These are phyloP conservation scores for Ilex asprella DNA, from an alignment of 257 asterid genomes.

Conservation along the genomic window DNA sequence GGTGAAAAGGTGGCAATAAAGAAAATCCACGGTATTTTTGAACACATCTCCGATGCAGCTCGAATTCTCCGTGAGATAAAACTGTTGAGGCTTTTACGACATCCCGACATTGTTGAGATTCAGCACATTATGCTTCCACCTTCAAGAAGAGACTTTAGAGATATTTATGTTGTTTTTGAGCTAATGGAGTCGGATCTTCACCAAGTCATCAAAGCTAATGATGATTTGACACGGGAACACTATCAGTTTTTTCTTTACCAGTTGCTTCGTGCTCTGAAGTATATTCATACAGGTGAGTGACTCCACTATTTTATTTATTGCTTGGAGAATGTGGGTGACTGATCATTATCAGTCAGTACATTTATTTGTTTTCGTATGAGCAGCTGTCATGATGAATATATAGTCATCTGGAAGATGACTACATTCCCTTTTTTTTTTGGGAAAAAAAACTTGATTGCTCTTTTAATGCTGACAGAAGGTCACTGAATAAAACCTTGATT, in stretches of 20 bases:
- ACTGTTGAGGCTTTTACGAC: constrained; percentile 80
- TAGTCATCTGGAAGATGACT: too few relatives aligned
- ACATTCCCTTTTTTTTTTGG: too few relatives aligned
- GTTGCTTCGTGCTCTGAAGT: constrained; percentile 81
- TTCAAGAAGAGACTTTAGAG: constrained; percentile 79
- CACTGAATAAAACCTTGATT: too few relatives aligned
- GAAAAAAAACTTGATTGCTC: too few relatives aligned
- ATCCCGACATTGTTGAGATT: constrained; percentile 93
- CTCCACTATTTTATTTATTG: not conserved
- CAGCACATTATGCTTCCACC: constrained; percentile 93
- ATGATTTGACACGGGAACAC: constrained; percentile 87
- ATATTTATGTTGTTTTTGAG: constrained; percentile 90
- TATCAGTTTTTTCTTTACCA: constrained; percentile 85
- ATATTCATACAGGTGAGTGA: constrained; percentile 75
- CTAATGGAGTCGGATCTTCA: constrained; percentile 94
- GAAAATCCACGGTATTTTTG: constrained; percentile 79
- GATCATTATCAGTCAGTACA: not conserved
- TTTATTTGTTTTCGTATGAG: too few relatives aligned
- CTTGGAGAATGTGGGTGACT: not conserved
- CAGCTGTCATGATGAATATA: too few relatives aligned
- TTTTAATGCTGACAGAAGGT: too few relatives aligned
- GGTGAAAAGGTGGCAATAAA: constrained; percentile 87
- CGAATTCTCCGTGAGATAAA: constrained; percentile 90
- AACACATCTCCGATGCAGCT: constrained; percentile 86
- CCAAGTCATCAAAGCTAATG: constrained; percentile 95